A percentile compares a stretch with the other conserved stretches of the same genome.
Evolutionary conservation across 148 eudicot species (phyloP).

Genomic region (Vaccinium macrocarpon): DNA sequence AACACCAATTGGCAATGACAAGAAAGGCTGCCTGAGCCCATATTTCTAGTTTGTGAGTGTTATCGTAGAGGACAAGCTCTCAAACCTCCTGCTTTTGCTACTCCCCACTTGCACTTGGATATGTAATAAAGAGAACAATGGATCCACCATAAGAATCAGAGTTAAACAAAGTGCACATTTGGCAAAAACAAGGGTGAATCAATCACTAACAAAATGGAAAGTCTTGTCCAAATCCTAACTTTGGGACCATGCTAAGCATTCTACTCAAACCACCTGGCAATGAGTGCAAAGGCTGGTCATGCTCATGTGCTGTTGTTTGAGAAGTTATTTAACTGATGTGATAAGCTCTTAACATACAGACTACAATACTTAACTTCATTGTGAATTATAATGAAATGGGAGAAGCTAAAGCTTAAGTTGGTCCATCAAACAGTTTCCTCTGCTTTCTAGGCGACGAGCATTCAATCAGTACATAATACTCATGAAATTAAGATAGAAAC

Average conservation of each 20-base stretch:
- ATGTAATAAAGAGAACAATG: neutral
- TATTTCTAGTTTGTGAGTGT: neutral
- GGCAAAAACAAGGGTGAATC: neutral
- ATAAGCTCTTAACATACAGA: neutral
- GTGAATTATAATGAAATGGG: neutral
- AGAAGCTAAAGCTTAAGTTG: neutral
- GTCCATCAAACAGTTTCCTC: neutral
- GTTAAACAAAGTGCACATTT: neutral
- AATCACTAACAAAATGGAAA: neutral
- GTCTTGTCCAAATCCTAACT: neutral
- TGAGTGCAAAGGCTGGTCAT: neutral
- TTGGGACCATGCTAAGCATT: neutral
- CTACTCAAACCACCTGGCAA: neutral
- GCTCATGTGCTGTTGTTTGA: neutral
- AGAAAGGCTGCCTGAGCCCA: neutral
- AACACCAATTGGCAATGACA: neutral
- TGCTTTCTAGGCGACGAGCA: neutral
- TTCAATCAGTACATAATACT: neutral
- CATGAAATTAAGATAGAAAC: neutral
- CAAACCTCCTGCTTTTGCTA: neutral
- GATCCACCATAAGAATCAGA: neutral
- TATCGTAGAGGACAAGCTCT: neutral
- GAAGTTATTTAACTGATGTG: neutral
- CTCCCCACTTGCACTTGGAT: neutral
- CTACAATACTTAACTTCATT: neutral